Percentiles rank a stretch among this genome's conserved stretches.
Conservation (phyloP, 352 stramenopile species). For the Phytophthora rubi region DNA sequence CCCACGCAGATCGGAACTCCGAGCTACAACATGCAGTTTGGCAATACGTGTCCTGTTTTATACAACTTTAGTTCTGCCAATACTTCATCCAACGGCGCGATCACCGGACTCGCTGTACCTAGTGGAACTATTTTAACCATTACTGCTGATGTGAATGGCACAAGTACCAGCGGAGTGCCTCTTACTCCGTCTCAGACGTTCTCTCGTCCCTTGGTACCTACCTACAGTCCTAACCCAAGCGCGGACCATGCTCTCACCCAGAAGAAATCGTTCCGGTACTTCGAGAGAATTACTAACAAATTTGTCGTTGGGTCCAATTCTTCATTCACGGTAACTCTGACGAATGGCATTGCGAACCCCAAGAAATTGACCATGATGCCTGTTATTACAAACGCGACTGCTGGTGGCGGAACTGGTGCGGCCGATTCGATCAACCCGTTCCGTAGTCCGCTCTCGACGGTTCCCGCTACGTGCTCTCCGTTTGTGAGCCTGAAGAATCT, state of each 20-base stretch:
- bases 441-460: too few species aligned
- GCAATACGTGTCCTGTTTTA: neutral
- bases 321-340: neutral
- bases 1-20: too few species aligned
- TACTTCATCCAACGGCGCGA: too few species aligned
- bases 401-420: too few species aligned
- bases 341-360: neutral
- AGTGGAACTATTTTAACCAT: neutral
- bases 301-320: conserved; percentile 8
- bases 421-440: too few species aligned
- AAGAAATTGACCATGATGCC: neutral
- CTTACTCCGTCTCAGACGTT: conserved; percentile 8
- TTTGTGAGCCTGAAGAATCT: too few species aligned
- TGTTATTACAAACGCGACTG: too few species aligned
- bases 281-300: conserved; percentile 27
- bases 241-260: conserved; percentile 6
- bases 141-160: conserved; percentile 10
- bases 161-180: neutral
- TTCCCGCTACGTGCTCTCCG: too few species aligned
- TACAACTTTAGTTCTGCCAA: neutral
- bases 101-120: neutral
- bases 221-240: conserved; percentile 17
- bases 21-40: neutral
- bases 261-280: conserved; percentile 16
- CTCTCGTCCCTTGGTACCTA: conserved; percentile 8